Percentiles rank a stretch among this genome's conserved stretches.
Evolutionary conservation across 2,329 filamentous ascomycete species (phyloP).

Genomic region (Trichoderma sp.): DNA sequence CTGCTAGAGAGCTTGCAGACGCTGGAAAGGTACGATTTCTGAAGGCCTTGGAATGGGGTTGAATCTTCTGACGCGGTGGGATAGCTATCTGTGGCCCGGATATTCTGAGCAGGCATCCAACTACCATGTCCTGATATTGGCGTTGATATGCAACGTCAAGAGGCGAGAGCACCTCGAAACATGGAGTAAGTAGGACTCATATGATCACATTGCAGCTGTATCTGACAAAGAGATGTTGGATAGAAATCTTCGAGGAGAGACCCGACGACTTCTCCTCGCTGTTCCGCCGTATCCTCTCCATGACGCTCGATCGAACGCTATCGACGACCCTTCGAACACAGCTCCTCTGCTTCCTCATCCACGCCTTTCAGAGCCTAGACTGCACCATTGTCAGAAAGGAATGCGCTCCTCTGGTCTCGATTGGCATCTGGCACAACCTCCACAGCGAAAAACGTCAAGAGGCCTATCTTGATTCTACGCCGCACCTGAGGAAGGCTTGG

Average conservation of each 20-base stretch:
- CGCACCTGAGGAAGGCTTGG: slow-evolving; percentile 87
- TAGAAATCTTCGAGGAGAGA: slow-evolving; percentile 74
- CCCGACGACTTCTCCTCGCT: slow-evolving; percentile 83
- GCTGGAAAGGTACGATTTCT: slow-evolving; percentile 68
- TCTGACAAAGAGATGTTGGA: slow-evolving; percentile 29
- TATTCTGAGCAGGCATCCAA: slow-evolving; percentile 89
- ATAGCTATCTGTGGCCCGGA: slow-evolving; percentile 89
- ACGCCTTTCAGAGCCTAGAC: slow-evolving; percentile 92
- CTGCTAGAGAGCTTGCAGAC: slow-evolving; percentile 88
- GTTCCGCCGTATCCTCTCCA: slow-evolving; percentile 85
- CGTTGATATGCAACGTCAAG: slow-evolving; percentile 85
- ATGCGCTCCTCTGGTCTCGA: slow-evolving; percentile 91
- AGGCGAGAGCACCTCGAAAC: slow-evolving; percentile 81
- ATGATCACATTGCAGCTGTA: not conserved
- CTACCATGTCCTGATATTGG: slow-evolving; percentile 85
- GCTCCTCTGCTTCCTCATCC: slow-evolving; percentile 86
- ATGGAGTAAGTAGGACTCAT: slow-evolving; percentile 65
- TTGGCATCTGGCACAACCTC: slow-evolving; percentile 93
- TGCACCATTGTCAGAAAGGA: slow-evolving; percentile 88
- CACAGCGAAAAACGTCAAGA: slow-evolving; percentile 76
- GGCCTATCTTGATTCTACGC: slow-evolving; percentile 67
- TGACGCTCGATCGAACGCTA: slow-evolving; percentile 74
- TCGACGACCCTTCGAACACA: slow-evolving; percentile 71
- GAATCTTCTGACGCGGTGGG: slow-evolving; percentile 33
- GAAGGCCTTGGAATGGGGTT: not conserved